Base-by-base conservation (phyloP, 352 stramenopile genomes). In the Phytophthora citrophthora region DNA sequence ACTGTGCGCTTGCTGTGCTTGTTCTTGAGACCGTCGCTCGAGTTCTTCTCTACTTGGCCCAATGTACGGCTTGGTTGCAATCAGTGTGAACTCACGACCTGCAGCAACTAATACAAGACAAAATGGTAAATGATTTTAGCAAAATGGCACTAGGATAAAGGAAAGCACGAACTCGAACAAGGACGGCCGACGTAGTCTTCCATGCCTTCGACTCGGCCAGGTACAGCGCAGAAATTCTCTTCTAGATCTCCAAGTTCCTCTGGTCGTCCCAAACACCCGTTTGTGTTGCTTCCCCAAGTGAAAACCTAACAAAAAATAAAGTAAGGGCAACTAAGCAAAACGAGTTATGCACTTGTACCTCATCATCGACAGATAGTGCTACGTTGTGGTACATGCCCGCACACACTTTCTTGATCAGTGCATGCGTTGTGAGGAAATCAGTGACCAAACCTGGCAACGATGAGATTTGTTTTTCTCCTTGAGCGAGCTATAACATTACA, bases 21-120 rank as follows among this genome's bases (percentile, higher is more conserved):
- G 68, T 32, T 86, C 68, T 15, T 79, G 57, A 18, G 75, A 71
- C 10, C 62, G 64, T 10, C 68, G 71, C 29, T 85, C 83, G 2
- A 93, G 46, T 34, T 92, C 87, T 16, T 96, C 76, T 62, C 86
- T 64, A 9, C 68, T 83, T 4, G 91, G 89, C 2, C 93, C 94
- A n/a, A 97, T 86, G 70, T 98, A 98, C 7, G 94, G 91, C 61
- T 97, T 96, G 0, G 94, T 98, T 2, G 89, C 91, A 11, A 98
- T 82, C 20, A 98, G 49, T 0, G 93, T 98, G 49, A 95, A 98
- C 64, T 98, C 93, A 4, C 91, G 88, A 23, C 92, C 94, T 68
- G 86, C 95, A 5, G 94, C 90, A 62, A 98, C 88, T 95, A 40
- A 12, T 45, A 15, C 4, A 20, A 20, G 20, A 20, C 44, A 60